Conservation (phyloP, 495 filamentous ascomycete genomes). For the Aspergillus ellipticus region DNA sequence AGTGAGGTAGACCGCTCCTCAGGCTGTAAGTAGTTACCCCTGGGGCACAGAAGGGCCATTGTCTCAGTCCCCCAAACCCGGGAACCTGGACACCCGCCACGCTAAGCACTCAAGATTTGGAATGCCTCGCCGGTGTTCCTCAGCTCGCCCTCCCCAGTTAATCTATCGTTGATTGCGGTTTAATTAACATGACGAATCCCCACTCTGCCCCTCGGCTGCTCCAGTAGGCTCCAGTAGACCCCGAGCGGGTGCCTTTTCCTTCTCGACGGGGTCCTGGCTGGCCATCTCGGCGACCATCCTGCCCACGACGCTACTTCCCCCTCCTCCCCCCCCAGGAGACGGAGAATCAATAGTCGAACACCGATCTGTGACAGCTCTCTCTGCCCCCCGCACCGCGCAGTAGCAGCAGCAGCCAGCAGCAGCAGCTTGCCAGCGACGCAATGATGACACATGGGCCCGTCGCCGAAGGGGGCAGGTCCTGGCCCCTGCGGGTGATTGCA, state of each 20-base stretch:
- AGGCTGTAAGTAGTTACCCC: too few relatives aligned
- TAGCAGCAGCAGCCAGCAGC: too few relatives aligned
- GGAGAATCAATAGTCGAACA: slow-evolving; percentile 13
- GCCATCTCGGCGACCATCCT: background rate
- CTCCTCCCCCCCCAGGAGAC: too few relatives aligned
- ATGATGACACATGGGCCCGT: slow-evolving; percentile 9
- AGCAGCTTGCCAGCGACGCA: background rate
- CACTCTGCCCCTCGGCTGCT: too few relatives aligned
- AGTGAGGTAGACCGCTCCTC: too few relatives aligned
- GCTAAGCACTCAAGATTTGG: slow-evolving; percentile 18
- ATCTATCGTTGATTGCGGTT: background rate
- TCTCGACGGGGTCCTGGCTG: background rate
- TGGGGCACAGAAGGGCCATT: background rate
- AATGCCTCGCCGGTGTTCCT: slow-evolving; percentile 1
- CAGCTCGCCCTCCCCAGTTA: background rate
- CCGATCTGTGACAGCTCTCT: slow-evolving; percentile 15
- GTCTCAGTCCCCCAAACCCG: slow-evolving; percentile 4
- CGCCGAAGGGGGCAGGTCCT: background rate
- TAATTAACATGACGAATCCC: background rate
- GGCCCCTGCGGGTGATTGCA: background rate
- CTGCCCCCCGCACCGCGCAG: background rate
- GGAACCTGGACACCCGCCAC: slow-evolving; percentile 16
- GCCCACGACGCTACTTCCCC: too few relatives aligned
- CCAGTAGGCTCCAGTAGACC: background rate
- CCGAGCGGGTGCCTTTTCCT: background rate